Conservation (phyloP, 2,329 filamentous ascomycete species). For the Fusarium oligoseptatum region DNA sequence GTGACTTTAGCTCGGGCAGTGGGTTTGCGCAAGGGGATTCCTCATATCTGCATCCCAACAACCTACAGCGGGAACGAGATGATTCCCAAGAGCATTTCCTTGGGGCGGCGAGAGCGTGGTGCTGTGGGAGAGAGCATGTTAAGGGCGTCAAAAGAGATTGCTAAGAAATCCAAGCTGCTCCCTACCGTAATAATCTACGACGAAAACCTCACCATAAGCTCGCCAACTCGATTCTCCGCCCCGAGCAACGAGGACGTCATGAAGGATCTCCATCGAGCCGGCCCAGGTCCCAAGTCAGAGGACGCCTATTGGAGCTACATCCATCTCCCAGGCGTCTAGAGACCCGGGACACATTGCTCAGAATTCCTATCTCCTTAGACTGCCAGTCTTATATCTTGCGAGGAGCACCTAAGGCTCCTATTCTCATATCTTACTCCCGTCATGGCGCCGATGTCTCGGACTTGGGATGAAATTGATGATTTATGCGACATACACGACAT, state of each 20-base stretch:
- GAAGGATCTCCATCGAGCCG: conserved; percentile 30
- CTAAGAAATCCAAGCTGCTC: conserved; percentile 17
- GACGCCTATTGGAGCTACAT: conserved; percentile 53
- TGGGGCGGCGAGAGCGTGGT: not conserved
- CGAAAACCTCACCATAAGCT: conserved; percentile 51
- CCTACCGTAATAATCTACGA: conserved; percentile 56
- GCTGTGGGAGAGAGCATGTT: not conserved
- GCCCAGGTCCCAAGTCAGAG: conserved; percentile 36
- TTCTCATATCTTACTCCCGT: conserved; percentile 20
- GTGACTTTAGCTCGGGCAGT: conserved; percentile 71
- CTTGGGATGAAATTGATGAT: conserved; percentile 24
- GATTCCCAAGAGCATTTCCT: conserved; percentile 51
- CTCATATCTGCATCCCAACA: conserved; percentile 71
- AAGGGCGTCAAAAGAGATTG: not conserved
- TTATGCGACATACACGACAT: conserved; percentile 18
- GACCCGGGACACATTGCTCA: not conserved
- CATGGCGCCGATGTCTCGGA: conserved; percentile 29
- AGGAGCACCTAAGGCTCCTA: conserved; percentile 21
- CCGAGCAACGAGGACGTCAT: conserved; percentile 41
- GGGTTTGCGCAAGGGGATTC: conserved; percentile 64
- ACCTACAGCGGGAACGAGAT: conserved; percentile 73
- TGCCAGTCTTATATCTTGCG: conserved; percentile 19
- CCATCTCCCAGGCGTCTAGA: conserved; percentile 53
- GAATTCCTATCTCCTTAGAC: conserved; percentile 7
- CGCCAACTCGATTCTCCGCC: conserved; percentile 46